A percentile compares a stretch with the other conserved stretches of the same genome.
Evolutionary conservation across 805 yeast genomes (phyloP).

Genomic region (Aciculoconidium aculeatum): DNA sequence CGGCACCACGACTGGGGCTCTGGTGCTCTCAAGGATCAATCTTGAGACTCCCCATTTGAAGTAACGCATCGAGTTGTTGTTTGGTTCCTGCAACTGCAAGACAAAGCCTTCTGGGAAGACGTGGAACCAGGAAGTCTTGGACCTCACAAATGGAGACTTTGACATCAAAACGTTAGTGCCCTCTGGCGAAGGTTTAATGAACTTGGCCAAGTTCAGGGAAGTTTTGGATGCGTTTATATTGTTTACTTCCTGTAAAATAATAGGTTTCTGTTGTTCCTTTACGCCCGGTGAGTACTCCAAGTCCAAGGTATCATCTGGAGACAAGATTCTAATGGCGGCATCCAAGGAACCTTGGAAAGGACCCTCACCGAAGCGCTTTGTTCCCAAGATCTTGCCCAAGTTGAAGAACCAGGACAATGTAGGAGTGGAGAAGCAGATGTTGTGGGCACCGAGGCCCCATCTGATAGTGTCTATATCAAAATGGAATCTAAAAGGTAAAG

Average conservation of each 20-base stretch:
- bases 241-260: constrained; percentile 13
- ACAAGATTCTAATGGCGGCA: constrained; percentile 72
- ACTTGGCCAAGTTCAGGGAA: constrained; percentile 14
- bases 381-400: constrained; percentile 81
- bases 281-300: constrained; percentile 33
- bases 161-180: constrained; percentile 22
- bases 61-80: constrained; percentile 81
- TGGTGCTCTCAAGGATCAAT: constrained; percentile 72
- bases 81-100: constrained; percentile 75
- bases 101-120: constrained; percentile 95
- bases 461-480: constrained; percentile 61
- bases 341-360: constrained; percentile 90
- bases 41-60: constrained; percentile 95
- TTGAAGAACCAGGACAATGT: constrained; percentile 61
- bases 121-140: constrained; percentile 83
- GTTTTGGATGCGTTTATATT: constrained; percentile 8
- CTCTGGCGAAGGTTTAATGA: constrained; percentile 23
- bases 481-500: constrained; percentile 67
- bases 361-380: constrained; percentile 85
- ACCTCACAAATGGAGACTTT: constrained; percentile 49
- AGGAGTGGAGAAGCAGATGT: constrained; percentile 69
- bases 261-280: constrained; percentile 25
- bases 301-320: constrained; percentile 68
- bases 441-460: constrained; percentile 94
- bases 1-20: constrained; percentile 83